A percentile compares a stretch with the other conserved stretches of the same genome.
Conservation (phyloP, 805 yeast species). For the Cyberlindnera veronae region DNA sequence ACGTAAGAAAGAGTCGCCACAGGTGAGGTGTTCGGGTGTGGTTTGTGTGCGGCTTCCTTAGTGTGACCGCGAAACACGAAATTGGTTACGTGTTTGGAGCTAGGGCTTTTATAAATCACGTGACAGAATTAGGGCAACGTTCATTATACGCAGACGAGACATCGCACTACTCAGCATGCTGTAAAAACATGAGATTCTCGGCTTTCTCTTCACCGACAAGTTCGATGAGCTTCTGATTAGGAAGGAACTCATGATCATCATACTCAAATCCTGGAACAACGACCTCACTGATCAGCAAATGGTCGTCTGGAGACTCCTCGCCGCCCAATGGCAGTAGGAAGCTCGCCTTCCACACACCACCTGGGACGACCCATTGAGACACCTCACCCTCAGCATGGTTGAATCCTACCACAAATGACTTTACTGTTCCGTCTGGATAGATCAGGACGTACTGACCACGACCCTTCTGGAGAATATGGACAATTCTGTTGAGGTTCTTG, state of each 20-base stretch:
- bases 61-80: no score
- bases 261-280: slow-evolving; percentile 63
- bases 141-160: slow-evolving; percentile 8
- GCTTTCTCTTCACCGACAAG: slow-evolving; percentile 39
- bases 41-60: slow-evolving; percentile 1
- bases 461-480: slow-evolving; percentile 53
- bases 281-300: slow-evolving; percentile 49
- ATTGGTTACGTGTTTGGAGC: not conserved
- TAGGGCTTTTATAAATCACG: not conserved
- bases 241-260: slow-evolving; percentile 47
- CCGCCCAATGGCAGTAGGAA: slow-evolving; percentile 39
- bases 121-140: slow-evolving; percentile 1
- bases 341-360: slow-evolving; percentile 56
- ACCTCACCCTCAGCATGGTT: slow-evolving; percentile 44
- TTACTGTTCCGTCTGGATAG: slow-evolving; percentile 47
- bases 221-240: slow-evolving; percentile 30
- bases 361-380: slow-evolving; percentile 63
- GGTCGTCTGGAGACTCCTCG: slow-evolving; percentile 34
- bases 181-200: slow-evolving; percentile 35
- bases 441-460: slow-evolving; percentile 52
- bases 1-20: slow-evolving; percentile 7
- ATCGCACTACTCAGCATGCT: slow-evolving; percentile 12
- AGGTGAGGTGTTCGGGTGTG: slow-evolving; percentile 10
- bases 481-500: slow-evolving; percentile 47
- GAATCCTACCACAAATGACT: slow-evolving; percentile 52